Evolutionary conservation across 2,329 filamentous ascomycete species (phyloP), one percentile per base, ranked within the genome.

Genomic region (Zopfia rhizophila): DNA sequence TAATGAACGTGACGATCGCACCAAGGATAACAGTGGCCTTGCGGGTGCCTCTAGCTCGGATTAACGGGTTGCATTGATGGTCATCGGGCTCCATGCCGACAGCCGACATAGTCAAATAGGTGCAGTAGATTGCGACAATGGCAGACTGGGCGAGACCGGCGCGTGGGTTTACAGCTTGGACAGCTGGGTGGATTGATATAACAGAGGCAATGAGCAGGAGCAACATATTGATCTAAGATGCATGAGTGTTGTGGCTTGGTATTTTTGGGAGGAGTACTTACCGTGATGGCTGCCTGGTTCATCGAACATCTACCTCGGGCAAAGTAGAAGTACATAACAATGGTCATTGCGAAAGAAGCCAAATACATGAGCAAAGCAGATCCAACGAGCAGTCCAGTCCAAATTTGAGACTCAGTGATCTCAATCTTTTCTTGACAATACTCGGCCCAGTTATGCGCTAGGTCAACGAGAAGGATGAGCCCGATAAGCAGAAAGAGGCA

Each of bases 11-110:
- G 42, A 96, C 90, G 55, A 99, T 87, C 21, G 94, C 94, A 49
- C 94, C 94, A 54, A 99, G 84, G 36, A 99, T 85, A 48, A 97
- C 86, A 19, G 91, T 96, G 2, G 91, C 94, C 6, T 89, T 95
- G 51, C 94, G 85, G 7, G 93, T 94, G 49, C 90, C 91, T 52
- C 89, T 89, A 6, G 91, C 92, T 40, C 84, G 86, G 51, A 97
- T 81, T 22, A 99, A 81, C 7, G 94, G 94, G 73, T 99, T 99
- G 83, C 94, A 99, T 56, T 90, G 83, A 61, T 90, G 88, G 77
- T 97, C 86, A 71, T 97, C 93, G 1, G 94, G 94, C 65, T 99
- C 93, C 94, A 99, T 97, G 43, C 91, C 96, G 1, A 99, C 94
- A 18, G 94, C 94, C 2, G 92, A 97, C 86, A 99, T 91, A 58